Conservation (phyloP, 2,329 filamentous ascomycete genomes). For the Colletotrichum sp. region DNA sequence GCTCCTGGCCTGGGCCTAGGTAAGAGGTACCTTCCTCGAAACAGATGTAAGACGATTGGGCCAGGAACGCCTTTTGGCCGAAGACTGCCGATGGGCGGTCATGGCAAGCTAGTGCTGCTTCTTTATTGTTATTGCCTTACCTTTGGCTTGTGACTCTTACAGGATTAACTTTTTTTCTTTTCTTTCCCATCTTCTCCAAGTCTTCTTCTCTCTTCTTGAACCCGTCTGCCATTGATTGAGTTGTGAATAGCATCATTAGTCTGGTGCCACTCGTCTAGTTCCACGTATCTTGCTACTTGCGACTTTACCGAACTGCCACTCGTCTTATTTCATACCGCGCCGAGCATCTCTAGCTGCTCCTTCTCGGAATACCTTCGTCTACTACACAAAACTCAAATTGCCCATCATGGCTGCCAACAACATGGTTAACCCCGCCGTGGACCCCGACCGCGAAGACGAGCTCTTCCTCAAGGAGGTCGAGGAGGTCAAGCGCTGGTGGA, state of each 20-base stretch:
- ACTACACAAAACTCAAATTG: not conserved
- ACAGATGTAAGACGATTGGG: slow-evolving; percentile 21
- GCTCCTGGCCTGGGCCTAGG: slow-evolving; percentile 11
- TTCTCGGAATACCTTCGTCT: not conserved
- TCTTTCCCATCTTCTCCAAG: slow-evolving; percentile 12
- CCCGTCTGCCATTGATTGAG: not conserved
- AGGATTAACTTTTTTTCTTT: slow-evolving; percentile 19
- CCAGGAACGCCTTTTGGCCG: slow-evolving; percentile 22
- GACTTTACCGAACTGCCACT: not conserved
- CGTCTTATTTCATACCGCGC: not conserved
- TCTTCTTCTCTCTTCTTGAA: not conserved
- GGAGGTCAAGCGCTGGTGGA: slow-evolving; percentile 94
- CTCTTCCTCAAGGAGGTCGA: slow-evolving; percentile 83
- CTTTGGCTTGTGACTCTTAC: slow-evolving; percentile 25
- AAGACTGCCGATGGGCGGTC: slow-evolving; percentile 18
- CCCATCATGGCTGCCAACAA: slow-evolving; percentile 64
- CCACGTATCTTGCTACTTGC: not conserved
- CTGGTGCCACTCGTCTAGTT: not conserved
- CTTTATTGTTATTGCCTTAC: not conserved
- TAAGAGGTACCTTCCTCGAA: slow-evolving; percentile 19
- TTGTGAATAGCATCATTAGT: slow-evolving; percentile 20
- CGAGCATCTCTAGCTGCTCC: not conserved
- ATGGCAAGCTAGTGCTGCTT: slow-evolving; percentile 15
- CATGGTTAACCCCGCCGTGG: slow-evolving; percentile 63
- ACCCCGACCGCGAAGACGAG: slow-evolving; percentile 64